Evolutionary conservation across 2,329 filamentous ascomycete genomes (phyloP), one percentile per base, ranked within the genome.

Genomic region (Corniculantispora saksenae): DNA sequence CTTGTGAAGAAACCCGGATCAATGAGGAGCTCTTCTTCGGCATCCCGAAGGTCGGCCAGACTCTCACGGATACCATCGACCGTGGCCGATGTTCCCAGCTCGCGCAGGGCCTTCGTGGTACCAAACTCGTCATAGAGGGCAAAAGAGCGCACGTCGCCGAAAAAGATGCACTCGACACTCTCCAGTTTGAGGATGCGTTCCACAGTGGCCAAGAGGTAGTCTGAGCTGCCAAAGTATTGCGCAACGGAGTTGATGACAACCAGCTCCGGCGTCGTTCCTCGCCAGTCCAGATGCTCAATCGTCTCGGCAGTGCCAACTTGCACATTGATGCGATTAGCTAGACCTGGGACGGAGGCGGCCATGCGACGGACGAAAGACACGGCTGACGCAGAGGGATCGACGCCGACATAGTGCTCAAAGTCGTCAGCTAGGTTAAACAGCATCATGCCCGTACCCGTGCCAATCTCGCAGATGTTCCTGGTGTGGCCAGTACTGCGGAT

Each of bases 371-470:
- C n/a, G n/a, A n/a, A n/a, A n/a, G n/a, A n/a, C n/a, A n/a, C 69
- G 0, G 72, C 74, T 10, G 38, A 56, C 2, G 43, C 7, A 3
- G 74, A 71, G 1, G 71, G 72, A 0, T 76, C 75, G 15, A 76
- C 61, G 0, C 74, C 75, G 10, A 72, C 25, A 19, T 76, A 76
- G n/a, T 58, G 70, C 2, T 68, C 19, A 21, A 76, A 7, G 1
- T 27, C 40, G 10, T 63, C 1, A 0, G n/a, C 56, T 17, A 76
- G 54, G 21, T 74, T 75, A 66, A 76, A 75, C 1, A 76, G 63
- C 10, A 75, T 72, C 74, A 75, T 76, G 0, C 75, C 74, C 0
- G 69, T 65, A 1, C 74, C 75, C 1, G 74, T 71, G 1, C 75
- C 75, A 0, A 77, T 63, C 53, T 76, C 75, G 0, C 76, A 66